Conservation (phyloP, 2,329 filamentous ascomycete genomes). For the Alternaria panax region DNA sequence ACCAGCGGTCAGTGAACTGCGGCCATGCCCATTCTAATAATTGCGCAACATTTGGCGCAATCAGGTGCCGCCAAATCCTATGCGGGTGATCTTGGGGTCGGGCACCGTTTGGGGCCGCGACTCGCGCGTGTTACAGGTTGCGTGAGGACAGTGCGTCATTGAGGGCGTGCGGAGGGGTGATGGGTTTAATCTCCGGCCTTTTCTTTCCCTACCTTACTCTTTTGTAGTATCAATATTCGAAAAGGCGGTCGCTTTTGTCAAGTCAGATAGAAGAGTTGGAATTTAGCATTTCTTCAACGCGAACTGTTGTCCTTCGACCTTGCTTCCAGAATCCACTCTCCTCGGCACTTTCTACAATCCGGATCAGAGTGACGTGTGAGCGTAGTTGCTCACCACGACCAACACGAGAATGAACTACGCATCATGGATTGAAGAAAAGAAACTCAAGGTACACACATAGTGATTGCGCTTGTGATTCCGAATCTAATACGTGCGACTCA, state of each 20-base stretch:
- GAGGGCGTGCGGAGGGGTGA: conserved; percentile 9
- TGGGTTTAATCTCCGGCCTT: conserved; percentile 6
- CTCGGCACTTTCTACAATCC: conserved; percentile 2
- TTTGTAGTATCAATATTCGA: background rate
- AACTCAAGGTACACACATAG: conserved; percentile 47
- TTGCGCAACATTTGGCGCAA: conserved; percentile 26
- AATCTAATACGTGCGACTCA: conserved; percentile 14
- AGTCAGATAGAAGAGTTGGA: background rate
- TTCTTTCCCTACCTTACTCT: conserved; percentile 4
- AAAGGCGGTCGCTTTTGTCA: background rate
- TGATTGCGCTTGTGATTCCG: background rate
- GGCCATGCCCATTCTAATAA: conserved; percentile 10
- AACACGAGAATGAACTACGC: conserved; percentile 52
- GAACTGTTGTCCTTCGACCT: background rate
- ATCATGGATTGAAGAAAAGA: conserved; percentile 56
- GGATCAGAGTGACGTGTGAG: background rate
- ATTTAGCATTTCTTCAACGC: background rate
- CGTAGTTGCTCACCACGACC: conserved; percentile 4
- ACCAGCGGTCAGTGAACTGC: conserved; percentile 26
- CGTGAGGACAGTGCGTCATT: conserved; percentile 28
- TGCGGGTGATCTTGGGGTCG: conserved; percentile 24
- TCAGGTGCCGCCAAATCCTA: conserved; percentile 19
- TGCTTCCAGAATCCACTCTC: background rate
- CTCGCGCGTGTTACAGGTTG: conserved; percentile 9
- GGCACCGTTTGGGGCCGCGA: conserved; percentile 14